phyloP scores from a whole-genome alignment of 179 eudicot species.

The Silene vulgaris region DNA sequence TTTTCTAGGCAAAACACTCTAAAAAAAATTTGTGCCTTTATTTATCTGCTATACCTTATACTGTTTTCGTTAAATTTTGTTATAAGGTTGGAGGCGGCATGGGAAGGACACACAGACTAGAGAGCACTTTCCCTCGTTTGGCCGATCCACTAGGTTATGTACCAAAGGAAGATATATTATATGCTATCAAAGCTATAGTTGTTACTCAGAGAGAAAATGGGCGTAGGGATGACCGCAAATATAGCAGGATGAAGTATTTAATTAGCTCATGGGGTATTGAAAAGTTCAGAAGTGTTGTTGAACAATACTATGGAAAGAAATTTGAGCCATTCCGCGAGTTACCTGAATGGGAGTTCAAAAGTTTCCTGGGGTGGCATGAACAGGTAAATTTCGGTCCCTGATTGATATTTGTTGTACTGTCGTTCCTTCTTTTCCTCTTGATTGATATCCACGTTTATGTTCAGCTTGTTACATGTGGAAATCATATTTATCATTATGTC shows the following conservation, averaged over 20 bases:
- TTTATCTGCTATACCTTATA: background rate
- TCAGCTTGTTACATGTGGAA: slow-evolving; percentile 34
- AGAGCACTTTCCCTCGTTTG: slow-evolving; percentile 82
- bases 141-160: slow-evolving; percentile 97
- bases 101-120: slow-evolving; percentile 95
- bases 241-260: slow-evolving; percentile 91
- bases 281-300: slow-evolving; percentile 82
- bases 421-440: background rate
- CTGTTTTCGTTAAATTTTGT: slow-evolving; percentile 55
- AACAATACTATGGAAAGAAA: slow-evolving; percentile 84
- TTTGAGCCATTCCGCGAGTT: slow-evolving; percentile 79
- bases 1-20: no score
- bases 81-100: slow-evolving; percentile 97
- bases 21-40: no score
- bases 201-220: slow-evolving; percentile 96
- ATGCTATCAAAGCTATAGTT: slow-evolving; percentile 95
- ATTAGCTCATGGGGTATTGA: slow-evolving; percentile 96
- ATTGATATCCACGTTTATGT: no score
- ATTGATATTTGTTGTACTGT: slow-evolving; percentile 1
- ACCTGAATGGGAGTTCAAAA: slow-evolving; percentile 95
- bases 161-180: slow-evolving; percentile 91
- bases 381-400: slow-evolving; percentile 47
- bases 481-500: background rate
- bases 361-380: slow-evolving; percentile 95
- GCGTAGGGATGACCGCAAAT: slow-evolving; percentile 95